Conservation (phyloP, 2,329 filamentous ascomycete species). For the Trichoderma atrobrunneum region DNA sequence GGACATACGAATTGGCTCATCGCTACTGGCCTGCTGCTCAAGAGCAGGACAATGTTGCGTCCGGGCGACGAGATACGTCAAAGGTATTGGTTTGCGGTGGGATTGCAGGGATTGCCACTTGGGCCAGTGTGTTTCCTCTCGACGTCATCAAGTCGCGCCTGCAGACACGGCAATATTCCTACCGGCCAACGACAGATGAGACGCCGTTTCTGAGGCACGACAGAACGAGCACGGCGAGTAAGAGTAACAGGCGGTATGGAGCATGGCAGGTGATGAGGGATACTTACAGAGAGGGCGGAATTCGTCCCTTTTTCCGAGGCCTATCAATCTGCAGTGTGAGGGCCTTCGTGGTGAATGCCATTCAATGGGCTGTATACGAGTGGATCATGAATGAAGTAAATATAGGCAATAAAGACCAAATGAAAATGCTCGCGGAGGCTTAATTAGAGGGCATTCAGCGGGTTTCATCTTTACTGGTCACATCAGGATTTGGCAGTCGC, state of each 20-base stretch:
- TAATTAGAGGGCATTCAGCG: background rate
- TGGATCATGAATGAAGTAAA: constrained; percentile 69
- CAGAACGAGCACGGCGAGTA: constrained; percentile 20
- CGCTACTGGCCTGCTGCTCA: constrained; percentile 47
- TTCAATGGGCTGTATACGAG: constrained; percentile 91
- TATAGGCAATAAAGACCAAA: constrained; percentile 12
- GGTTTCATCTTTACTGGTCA: background rate
- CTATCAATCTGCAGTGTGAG: constrained; percentile 78
- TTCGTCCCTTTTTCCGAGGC: constrained; percentile 66
- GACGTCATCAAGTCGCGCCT: constrained; percentile 91
- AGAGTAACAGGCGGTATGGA: constrained; percentile 37
- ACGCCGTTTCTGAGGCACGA: background rate
- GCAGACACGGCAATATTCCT: constrained; percentile 62
- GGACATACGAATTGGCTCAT: constrained; percentile 79
- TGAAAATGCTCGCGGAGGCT: background rate
- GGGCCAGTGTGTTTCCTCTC: constrained; percentile 86
- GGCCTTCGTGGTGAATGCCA: constrained; percentile 90
- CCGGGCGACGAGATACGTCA: constrained; percentile 46
- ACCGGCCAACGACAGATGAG: constrained; percentile 1
- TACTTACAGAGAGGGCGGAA: constrained; percentile 63
- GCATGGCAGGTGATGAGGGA: constrained; percentile 63
- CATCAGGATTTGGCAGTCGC: background rate
- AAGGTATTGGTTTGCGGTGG: constrained; percentile 80
- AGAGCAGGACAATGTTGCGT: constrained; percentile 22
- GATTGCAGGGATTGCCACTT: constrained; percentile 81